Evolutionary conservation across 2,329 filamentous ascomycete genomes (phyloP), one percentile per base, ranked within the genome.

Genomic region (Claviceps lovelessii): DNA sequence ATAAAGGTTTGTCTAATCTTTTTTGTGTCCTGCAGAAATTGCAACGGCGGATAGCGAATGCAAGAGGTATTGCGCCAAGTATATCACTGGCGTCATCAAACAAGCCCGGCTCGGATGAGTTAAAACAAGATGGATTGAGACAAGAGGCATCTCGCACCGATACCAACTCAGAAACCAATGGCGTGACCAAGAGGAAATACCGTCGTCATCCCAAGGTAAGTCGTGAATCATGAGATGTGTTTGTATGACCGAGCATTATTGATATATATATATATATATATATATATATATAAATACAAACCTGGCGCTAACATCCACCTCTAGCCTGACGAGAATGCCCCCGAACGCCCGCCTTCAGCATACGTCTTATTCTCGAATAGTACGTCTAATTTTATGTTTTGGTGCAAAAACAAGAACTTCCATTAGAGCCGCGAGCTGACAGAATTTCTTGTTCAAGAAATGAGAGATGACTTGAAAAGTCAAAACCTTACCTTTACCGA

Each of bases 331-430:
- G 84, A 89, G 56, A 82, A 88, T 70, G 87, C 87, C 0, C 88
- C 88, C 1, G 86, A 90, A 63, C 76, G 87, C 29, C 86, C 88
- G 1, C 85, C 86, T 0, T 91, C 87, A 5, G 88, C 87, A 51
- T 91, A 91, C 69, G 88, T 91, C 13, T 78, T 91, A 17, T 93
- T 93, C 64, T 90, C 88, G 0, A 91, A 91, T 62, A 87, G 85
- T 88, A 68, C 72, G 84, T 75, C 37, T 7, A 19, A 49, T 11
- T 33, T 15, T 19, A n/a, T 39, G 8, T 29, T 15, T 44, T 23
- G 31, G 35, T 13, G 35, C 35, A 37, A 37, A 37, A 37, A 41
- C 29, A 11, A 10, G 8, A n/a, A 37, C 37, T 35, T 9, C 23
- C n/a, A 45, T 13, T 4, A 47, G 6, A 7, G 23, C n/a, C 15